Evolutionary conservation across 768 basidiomycete genomes (phyloP).

Genomic region (Wakefieldia striispora): DNA sequence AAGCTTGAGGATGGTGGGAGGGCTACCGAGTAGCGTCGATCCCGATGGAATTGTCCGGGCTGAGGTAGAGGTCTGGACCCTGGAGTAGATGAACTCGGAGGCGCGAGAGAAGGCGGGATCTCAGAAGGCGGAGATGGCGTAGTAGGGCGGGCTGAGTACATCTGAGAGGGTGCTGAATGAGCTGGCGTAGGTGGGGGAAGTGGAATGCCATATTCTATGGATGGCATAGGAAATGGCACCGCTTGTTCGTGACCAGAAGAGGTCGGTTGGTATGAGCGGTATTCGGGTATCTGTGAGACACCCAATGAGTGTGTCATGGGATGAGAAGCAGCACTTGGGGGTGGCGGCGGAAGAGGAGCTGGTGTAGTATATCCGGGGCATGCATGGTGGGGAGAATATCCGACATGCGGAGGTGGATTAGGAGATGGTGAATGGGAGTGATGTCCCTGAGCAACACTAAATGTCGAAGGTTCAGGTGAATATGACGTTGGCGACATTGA

Average conservation of each 20-base stretch:
- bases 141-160: conserved; percentile 19
- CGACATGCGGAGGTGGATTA: conserved; percentile 12
- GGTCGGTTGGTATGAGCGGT: conserved; percentile 23
- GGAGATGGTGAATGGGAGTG: conserved; percentile 31
- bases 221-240: conserved; percentile 23
- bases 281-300: conserved; percentile 25
- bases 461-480: conserved; percentile 31
- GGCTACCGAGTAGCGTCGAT: conserved; percentile 31
- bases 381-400: conserved; percentile 20
- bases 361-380: conserved; percentile 14
- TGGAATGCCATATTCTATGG: conserved; percentile 22
- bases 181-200: conserved; percentile 20
- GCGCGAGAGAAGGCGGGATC: conserved; percentile 2
- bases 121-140: conserved; percentile 29
- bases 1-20: conserved; percentile 31
- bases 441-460: conserved; percentile 40
- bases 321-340: conserved; percentile 11
- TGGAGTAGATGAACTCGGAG: neutral
- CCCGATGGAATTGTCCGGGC: conserved; percentile 30
- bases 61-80: conserved; percentile 34
- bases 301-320: conserved; percentile 30
- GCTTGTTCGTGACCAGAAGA: conserved; percentile 20
- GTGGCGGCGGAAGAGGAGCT: conserved; percentile 12
- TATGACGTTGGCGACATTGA: conserved; percentile 36
- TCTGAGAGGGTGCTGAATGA: conserved; percentile 26